A percentile compares a stretch with the other conserved stretches of the same genome.
Conservation (phyloP, 495 filamentous ascomycete species). For the Penicillium steckii region DNA sequence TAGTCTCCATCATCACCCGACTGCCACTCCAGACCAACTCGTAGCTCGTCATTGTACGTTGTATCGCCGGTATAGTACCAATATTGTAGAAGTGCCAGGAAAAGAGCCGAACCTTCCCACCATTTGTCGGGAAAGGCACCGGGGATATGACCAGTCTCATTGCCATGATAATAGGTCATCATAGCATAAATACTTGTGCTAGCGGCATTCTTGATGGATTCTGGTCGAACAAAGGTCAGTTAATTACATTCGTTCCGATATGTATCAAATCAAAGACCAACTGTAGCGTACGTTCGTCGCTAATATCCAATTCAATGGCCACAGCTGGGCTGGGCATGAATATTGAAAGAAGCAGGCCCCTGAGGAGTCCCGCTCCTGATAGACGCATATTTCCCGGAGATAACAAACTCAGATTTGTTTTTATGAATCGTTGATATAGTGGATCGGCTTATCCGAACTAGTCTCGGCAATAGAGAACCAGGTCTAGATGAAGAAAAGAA, state of each 20-base stretch:
- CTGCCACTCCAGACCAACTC: conserved; percentile 51
- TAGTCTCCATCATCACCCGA: conserved; percentile 47
- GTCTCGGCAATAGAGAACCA: not conserved
- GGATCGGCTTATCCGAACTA: not conserved
- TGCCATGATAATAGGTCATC: conserved; percentile 68
- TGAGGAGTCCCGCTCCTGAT: not conserved
- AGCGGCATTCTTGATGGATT: conserved; percentile 64
- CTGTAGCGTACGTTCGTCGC: conserved; percentile 15
- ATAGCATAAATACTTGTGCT: conserved; percentile 59
- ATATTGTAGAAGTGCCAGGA: conserved; percentile 49
- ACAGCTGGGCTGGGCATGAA: not conserved
- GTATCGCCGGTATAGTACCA: conserved; percentile 56
- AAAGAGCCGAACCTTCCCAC: conserved; percentile 77
- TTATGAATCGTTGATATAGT: not conserved
- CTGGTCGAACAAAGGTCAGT: conserved; percentile 35
- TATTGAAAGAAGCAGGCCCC: conserved; percentile 1
- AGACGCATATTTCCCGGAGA: conserved; percentile 9
- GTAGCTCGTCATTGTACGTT: conserved; percentile 50
- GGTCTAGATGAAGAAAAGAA: not conserved
- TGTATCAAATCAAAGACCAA: not conserved
- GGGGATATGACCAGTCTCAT: conserved; percentile 59
- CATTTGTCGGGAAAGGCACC: conserved; percentile 60
- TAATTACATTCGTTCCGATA: too few relatives aligned
- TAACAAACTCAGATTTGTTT: too few relatives aligned
- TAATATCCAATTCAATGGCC: conserved; percentile 21